Base-by-base conservation (phyloP, 352 stramenopile genomes). In the Phytophthora aleatoria region DNA sequence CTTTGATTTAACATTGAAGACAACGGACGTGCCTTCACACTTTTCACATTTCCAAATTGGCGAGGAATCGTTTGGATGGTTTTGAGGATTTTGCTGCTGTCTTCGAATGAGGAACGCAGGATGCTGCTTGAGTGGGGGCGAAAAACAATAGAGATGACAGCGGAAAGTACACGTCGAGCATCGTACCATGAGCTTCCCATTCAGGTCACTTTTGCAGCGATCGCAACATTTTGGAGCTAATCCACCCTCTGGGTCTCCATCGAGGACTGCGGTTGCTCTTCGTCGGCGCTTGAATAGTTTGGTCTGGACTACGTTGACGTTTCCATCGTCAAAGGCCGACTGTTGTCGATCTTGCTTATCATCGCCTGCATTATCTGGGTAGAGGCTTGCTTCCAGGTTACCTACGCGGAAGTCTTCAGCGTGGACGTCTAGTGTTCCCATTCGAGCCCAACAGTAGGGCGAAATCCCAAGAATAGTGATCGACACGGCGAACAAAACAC, bases 111-210 rank as follows among this genome's bases (percentile, higher is more conserved):
- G 35, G 9, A 82, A 72, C 10, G 68, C 78, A 3, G 81, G 83
- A 31, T 92, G 81, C 26, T 92, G 76, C 53, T 80, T 79, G 13
- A 87, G 66, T 38, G 81, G 79, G 4, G 83, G 83, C 10, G 69
- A 66, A 16, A 91, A 92, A 50, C 83, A 92, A 54, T 90, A 92
- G 12, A 91, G 56, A 53, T 91, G 83, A 24, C 79, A 80, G 0
- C 73, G 64, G 50, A 91, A 90, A 2, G 67, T 49, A 50, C 83
- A 92, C 13, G 43, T 58, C 6, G 61, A 55, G 27, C 83, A 92
- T 6, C 52, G 60, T 3, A 84, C 74, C 36, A 92, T 70, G 45
- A 92, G 66, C 51, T 90, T 91, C 8, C 74, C 57, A 47, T 92
- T 90, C 41, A 90, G 42, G 39, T 91, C 81, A 51, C 83, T 92